Base-by-base conservation (phyloP, 352 stramenopile genomes). In the Phytophthora sp. region DNA sequence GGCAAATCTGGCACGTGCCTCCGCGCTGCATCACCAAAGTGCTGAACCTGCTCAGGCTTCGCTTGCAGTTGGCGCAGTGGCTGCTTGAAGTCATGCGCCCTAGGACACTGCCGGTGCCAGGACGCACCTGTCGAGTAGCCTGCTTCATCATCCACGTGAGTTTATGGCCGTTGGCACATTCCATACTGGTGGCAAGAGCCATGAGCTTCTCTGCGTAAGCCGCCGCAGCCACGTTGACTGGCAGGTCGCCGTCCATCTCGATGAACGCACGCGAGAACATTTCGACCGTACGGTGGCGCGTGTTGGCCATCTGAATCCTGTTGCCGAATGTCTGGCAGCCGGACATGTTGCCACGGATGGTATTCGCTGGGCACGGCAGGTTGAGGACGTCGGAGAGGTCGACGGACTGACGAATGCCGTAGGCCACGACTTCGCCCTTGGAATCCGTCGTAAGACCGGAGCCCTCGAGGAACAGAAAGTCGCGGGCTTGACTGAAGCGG, bases 381-480 rank as follows among this genome's bases (percentile, higher is more conserved):
- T 61, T 57, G 16, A 73, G 45, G 30, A 71, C 54, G 15, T 70
- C 65, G 1, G 69, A 57, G 13, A 80, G 27, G 27, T 80, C 73
- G 7, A 80, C 62, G 12, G 66, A 75, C 24, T 76, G 65, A 3
- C 69, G 69, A 26, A 79, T 60, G 9, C 61, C 59, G 53, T 77
- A 84, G 16, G 62, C 52, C 1, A 82, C 68, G 26, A 56, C 54
- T 21, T 76, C 45, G 15, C 73, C 76, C 7, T 66, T 53, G 2
- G 66, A 26, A 33, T 80, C 72, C 15, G 41, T 71, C 0, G 63
- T 69, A 20, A 82, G 20, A 23, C 74, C 77, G 11, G 65, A 77
- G 2, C 68, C 74, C 51, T 85, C 77, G 12, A 85, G 39, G 35
- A 73, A 85, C 26, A 85, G 66, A 49, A 76, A 82, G 61, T 85